Conservation (phyloP, 202 grass and related monocot genomes). For the Alloteropsis angusta region DNA sequence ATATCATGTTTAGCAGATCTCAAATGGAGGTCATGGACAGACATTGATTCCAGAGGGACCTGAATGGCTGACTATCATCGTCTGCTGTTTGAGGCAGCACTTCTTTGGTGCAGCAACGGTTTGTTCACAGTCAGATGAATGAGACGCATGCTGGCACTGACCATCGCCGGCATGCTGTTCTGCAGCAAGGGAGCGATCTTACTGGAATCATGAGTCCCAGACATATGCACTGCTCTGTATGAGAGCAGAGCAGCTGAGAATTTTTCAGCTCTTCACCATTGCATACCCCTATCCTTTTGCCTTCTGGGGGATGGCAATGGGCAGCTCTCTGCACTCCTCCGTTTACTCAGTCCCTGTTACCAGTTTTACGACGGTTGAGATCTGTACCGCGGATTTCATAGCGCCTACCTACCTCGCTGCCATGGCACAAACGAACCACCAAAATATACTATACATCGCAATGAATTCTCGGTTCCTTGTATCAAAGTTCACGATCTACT, state of each 20-base stretch:
- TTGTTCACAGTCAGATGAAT: not conserved
- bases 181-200: not conserved
- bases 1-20: not conserved
- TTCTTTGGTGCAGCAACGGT: not conserved
- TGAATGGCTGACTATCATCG: not conserved
- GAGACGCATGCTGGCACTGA: not conserved
- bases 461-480: not conserved
- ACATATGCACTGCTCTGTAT: not conserved
- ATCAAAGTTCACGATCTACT: not conserved
- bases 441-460: not conserved
- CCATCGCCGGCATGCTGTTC: not conserved
- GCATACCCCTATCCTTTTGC: not conserved
- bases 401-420: not conserved
- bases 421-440: not conserved
- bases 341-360: constrained; percentile 17
- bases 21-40: not conserved
- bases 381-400: constrained; percentile 2
- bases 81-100: not conserved
- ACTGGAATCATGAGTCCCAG: too few relatives aligned
- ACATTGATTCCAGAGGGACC: not conserved
- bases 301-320: not conserved
- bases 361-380: not conserved
- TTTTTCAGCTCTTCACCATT: not conserved
- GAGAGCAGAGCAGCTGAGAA: not conserved
- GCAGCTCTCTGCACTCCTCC: not conserved